These are phyloP conservation scores for Serendipita sp. DNA, from an alignment of 768 basidiomycete genomes.

Conservation along the genomic window DNA sequence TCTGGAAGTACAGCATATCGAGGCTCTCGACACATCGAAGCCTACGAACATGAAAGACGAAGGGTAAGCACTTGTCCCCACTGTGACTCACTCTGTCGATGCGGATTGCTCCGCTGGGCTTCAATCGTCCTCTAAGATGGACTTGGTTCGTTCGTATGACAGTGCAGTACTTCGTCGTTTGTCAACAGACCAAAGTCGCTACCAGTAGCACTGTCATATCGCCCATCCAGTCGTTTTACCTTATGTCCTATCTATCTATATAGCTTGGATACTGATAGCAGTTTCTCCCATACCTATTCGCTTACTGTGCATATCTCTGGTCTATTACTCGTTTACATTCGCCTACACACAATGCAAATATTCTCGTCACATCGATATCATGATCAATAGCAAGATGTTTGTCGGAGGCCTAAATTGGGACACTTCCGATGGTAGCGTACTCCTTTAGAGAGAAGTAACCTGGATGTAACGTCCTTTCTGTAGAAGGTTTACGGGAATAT, in stretches of 20 bases:
- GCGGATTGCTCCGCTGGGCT: neutral
- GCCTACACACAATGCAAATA: slow-evolving; percentile 13
- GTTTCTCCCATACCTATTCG: slow-evolving; percentile 29
- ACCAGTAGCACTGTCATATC: neutral
- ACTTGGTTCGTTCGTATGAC: neutral
- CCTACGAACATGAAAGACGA: slow-evolving; percentile 94
- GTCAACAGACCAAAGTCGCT: neutral
- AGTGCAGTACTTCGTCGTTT: neutral
- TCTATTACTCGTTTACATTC: slow-evolving; percentile 4
- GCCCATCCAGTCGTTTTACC: slow-evolving; percentile 22
- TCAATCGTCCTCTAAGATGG: neutral
- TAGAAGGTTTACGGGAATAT: slow-evolving; percentile 69
- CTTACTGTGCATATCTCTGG: slow-evolving; percentile 15
- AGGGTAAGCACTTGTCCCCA: slow-evolving; percentile 54
- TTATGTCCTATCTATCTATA: slow-evolving; percentile 44
- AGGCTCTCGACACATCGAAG: slow-evolving; percentile 26
- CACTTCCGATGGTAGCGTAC: slow-evolving; percentile 82
- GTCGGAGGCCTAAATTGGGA: slow-evolving; percentile 99
- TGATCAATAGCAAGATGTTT: slow-evolving; percentile 88
- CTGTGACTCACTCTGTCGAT: slow-evolving; percentile 7
- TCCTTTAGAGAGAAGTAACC: neutral
- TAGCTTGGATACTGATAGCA: slow-evolving; percentile 76
- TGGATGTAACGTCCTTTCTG: slow-evolving; percentile 15
- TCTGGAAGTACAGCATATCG: slow-evolving; percentile 7
- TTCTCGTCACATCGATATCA: slow-evolving; percentile 18